phyloP scores from a whole-genome alignment of 345 rosid species.

The Gossypium turneri region DNA sequence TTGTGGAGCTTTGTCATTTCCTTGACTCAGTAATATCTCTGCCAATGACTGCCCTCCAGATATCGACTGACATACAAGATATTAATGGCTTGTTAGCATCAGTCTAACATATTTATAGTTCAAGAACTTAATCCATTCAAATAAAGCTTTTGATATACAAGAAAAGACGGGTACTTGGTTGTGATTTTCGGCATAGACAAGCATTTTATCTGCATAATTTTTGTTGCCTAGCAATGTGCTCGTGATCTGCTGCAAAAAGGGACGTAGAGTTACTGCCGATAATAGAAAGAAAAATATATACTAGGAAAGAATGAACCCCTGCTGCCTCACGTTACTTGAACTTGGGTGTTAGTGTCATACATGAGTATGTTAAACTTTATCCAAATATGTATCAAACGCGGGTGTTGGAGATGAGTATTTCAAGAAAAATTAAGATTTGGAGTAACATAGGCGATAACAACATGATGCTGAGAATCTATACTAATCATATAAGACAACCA shows the following conservation, averaged over 20 bases:
- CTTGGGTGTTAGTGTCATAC: neutral
- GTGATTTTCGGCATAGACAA: slow-evolving; percentile 75
- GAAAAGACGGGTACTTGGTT: slow-evolving; percentile 53
- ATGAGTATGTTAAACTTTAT: neutral
- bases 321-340: neutral
- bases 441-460: neutral
- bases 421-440: neutral
- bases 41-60: slow-evolving; percentile 94
- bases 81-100: slow-evolving; percentile 7
- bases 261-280: neutral
- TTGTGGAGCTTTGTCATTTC: slow-evolving; percentile 44
- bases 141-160: slow-evolving; percentile 15
- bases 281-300: neutral
- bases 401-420: neutral
- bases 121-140: slow-evolving; percentile 10
- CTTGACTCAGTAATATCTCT: slow-evolving; percentile 69
- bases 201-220: slow-evolving; percentile 76
- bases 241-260: slow-evolving; percentile 53
- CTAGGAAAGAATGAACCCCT: neutral
- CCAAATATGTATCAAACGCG: neutral
- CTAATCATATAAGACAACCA: slow-evolving; percentile 36
- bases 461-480: neutral
- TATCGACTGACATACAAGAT: slow-evolving; percentile 56
- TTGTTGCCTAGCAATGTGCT: slow-evolving; percentile 63
- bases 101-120: slow-evolving; percentile 14